Base-by-base conservation (phyloP, 1,139 yeast genomes). In the Taphrina betulina region DNA sequence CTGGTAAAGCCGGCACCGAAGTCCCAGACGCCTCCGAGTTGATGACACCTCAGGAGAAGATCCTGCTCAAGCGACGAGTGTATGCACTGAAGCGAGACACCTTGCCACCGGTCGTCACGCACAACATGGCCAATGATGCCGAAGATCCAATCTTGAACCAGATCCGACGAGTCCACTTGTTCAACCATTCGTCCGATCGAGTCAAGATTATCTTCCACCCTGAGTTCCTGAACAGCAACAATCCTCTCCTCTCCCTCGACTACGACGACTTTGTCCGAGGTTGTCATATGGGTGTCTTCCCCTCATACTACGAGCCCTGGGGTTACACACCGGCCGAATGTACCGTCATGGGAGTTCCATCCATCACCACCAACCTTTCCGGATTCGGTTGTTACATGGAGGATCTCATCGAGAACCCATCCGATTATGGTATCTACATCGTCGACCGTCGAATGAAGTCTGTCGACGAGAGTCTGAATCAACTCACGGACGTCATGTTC, bases 341-440 rank as follows among this genome's bases (percentile, higher is more conserved):
- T 75, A 92, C 98, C 0, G 98, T 92, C 34, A 92, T 92, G 98
- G 98, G 98, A 60, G 95, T 92, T 58, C 98, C 98, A 17, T 87
- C 96, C n/a, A 87, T 92, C 67, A 90, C 98, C 23, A 92, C 98
- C 53, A 92, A 92, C 70, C 76, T 92, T 63, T 88, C 96, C 5
- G 98, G 98, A 1, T 92, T 92, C 69, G 98, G 98, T 57, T 94
- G 97, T 65, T 92, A 92, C 74, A 92, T 92, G 97, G 98, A 92
- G 72, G 96, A 92, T 69, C 77, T 92, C 66, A 90, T 92, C 70
- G 97, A 92, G 70, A 87, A 89, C 68, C 85, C 96, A 28, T 80
- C 86, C 61, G 97, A 92, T 72, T 92, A 92, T 67, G 98, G 98
- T 68, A 92, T 92, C 67, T 92, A 92, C 73, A 88, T 92, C 63